Base-by-base conservation (phyloP, 495 filamentous ascomycete species). In the Opeltia flavorubescens region DNA sequence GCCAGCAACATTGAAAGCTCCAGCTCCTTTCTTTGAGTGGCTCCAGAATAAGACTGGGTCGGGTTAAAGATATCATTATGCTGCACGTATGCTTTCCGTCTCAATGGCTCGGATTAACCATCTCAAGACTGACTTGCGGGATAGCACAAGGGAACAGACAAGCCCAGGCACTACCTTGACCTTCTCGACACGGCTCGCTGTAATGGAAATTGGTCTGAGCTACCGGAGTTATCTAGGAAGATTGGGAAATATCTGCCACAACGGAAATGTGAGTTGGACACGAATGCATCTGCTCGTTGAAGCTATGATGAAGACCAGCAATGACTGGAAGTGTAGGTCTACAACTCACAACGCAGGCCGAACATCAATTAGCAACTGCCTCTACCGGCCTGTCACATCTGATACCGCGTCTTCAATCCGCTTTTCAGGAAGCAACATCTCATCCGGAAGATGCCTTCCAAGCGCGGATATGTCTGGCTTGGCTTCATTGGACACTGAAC, bases 241-340 rank as follows among this genome's bases (percentile, higher is more conserved):
- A 75, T 95, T 50, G 82, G 77, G 55, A 95, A 96, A 58, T 89
- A 96, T 74, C 86, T 87, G 50, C 82, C 87, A 38, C 78, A 89
- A 27, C 78, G 83, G 56, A 74, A 74, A 60, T 95, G 91, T 95
- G 80, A 49, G 73, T 59, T 45, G 36, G n/a, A n/a, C n/a, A n/a
- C n/a, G n/a, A n/a, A n/a, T n/a, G n/a, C n/a, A n/a, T n/a, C n/a
- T n/a, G n/a, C 29, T 15, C 11, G 9, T 31, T 13, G 15, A 18
- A 13, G 20, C 12, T 13, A 21, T 13, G 26, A 6, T 13, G 26
- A 9, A 25, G 29, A 13, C 11, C 0, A 0, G n/a, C 12, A 26
- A 38, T 44, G 15, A 44, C 13, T 23, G 21, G 33, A 24, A 26
- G 2, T 25, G 39, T 47, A 94, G 87, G 86, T 59, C 72, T 89